Conservation (phyloP, 2,329 filamentous ascomycete species). For the Thielaviopsis punctulata region DNA sequence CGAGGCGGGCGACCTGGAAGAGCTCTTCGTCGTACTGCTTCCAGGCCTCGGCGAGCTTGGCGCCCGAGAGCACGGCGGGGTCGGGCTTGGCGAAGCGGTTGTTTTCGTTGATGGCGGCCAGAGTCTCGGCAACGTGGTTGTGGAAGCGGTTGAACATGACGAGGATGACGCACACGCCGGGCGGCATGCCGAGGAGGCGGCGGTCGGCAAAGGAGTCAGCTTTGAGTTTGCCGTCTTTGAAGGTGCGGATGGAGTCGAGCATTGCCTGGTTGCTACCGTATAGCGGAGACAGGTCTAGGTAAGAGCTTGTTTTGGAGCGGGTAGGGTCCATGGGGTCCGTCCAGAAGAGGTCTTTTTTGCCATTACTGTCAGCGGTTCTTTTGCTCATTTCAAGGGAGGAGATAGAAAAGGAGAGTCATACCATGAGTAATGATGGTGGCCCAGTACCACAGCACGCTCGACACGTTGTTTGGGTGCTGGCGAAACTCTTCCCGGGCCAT, state of each 20-base stretch:
- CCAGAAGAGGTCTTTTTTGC: constrained; percentile 47
- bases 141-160: constrained; percentile 77
- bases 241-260: constrained; percentile 50
- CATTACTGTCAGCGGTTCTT: too few species aligned
- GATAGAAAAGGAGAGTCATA: constrained; percentile 17
- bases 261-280: constrained; percentile 53
- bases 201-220: constrained; percentile 56
- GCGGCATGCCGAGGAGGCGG: constrained; percentile 51
- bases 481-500: constrained; percentile 35
- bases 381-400: neutral
- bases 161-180: constrained; percentile 52
- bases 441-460: constrained; percentile 55
- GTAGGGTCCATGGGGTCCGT: constrained; percentile 44
- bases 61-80: constrained; percentile 27
- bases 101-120: constrained; percentile 74
- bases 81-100: constrained; percentile 55
- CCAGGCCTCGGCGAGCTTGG: constrained; percentile 35
- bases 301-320: constrained; percentile 50
- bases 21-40: constrained; percentile 59
- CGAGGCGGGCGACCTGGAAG: constrained; percentile 62
- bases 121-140: constrained; percentile 64
- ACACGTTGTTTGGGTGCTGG: constrained; percentile 54
- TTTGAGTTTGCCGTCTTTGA: constrained; percentile 55
- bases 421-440: constrained; percentile 58
- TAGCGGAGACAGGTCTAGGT: constrained; percentile 53